Conservation (phyloP, 805 yeast species). For the Candida anglica region DNA sequence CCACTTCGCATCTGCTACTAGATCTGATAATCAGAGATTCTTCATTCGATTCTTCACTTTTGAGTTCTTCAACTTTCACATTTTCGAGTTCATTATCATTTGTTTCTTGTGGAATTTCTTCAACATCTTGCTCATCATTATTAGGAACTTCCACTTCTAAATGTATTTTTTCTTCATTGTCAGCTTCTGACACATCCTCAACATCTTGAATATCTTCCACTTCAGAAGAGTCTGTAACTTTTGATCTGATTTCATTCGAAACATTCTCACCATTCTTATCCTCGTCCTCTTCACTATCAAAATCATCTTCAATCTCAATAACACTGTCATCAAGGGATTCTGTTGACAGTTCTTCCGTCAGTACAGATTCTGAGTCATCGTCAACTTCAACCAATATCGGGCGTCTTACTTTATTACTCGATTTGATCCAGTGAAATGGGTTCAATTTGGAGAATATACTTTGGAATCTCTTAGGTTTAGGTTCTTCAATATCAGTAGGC, state of each 20-base stretch:
- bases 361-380: conserved; percentile 7
- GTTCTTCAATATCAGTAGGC: conserved; percentile 10
- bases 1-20: not conserved
- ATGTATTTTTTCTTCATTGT: not conserved
- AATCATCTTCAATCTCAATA: not conserved
- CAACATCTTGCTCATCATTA: not conserved
- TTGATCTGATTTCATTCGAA: no score
- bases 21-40: not conserved
- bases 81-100: not conserved
- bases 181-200: not conserved
- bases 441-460: no score
- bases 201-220: conserved; percentile 5
- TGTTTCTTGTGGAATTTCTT: not conserved
- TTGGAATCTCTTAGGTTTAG: conserved; percentile 13
- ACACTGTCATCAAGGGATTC: conserved; percentile 5
- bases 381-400: conserved; percentile 6
- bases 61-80: not conserved
- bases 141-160: not conserved
- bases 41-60: not conserved
- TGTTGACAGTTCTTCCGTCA: conserved; percentile 19
- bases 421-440: no score
- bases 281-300: no score
- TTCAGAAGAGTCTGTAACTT: no score
- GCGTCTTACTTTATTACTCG: conserved; percentile 7
- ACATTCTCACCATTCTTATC: no score